A percentile compares a stretch with the other conserved stretches of the same genome.
Conservation (phyloP, 1,284 basidiomycete genomes). For the Trichosporon asahii region DNA sequence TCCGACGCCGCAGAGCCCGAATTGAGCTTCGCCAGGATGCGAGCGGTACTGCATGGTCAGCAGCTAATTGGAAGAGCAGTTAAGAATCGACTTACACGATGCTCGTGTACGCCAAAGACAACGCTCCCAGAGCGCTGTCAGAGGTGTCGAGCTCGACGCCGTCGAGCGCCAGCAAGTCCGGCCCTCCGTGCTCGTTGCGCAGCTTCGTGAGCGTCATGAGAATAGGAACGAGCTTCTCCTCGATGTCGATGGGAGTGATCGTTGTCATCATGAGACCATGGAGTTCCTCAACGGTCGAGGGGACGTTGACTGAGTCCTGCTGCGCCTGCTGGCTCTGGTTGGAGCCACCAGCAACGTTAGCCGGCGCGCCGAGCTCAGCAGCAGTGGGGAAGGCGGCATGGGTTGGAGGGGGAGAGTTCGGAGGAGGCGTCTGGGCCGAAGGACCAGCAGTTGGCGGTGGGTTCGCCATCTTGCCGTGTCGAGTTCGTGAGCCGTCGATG, state of each 20-base stretch:
- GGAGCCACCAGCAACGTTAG: not conserved
- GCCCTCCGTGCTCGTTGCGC: not conserved
- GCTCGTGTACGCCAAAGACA: not conserved
- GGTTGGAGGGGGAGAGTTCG: not conserved
- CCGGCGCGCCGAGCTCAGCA: not conserved
- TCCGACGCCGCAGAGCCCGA: not conserved
- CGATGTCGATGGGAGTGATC: not conserved
- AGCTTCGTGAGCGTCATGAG: not conserved
- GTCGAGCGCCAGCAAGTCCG: not conserved
- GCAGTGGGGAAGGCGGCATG: conserved; percentile 13
- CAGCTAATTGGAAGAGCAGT: not conserved
- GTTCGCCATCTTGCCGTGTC: conserved; percentile 4
- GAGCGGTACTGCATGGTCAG: conserved; percentile 12
- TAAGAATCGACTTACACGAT: not conserved
- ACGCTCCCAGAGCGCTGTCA: not conserved
- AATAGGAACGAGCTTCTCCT: not conserved
- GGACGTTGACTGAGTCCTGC: not conserved
- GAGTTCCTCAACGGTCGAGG: conserved; percentile 3
- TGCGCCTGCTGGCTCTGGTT: not conserved
- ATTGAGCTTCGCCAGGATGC: conserved; percentile 3
- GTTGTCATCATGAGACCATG: not conserved
- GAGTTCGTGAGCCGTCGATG: not conserved
- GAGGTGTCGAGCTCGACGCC: not conserved
- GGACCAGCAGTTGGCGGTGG: conserved; percentile 6
- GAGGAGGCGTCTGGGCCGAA: conserved; percentile 9